Base-by-base conservation (phyloP, 148 eudicot species). In the Fagopyrum tataricum region DNA sequence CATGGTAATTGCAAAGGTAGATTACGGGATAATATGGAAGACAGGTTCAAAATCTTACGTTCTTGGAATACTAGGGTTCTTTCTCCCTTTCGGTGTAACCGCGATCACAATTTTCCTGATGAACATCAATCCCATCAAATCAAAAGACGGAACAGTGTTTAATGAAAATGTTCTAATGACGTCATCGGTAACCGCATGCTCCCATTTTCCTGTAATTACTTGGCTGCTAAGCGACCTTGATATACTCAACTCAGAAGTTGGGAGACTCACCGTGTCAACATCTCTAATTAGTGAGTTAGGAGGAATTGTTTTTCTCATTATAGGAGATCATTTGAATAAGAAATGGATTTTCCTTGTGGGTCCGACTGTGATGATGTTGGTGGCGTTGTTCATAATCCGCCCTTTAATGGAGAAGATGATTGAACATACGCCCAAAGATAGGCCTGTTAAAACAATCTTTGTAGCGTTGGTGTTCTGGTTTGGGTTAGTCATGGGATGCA, bases 241-340 rank as follows among this genome's bases (percentile, higher is more conserved):
- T 55, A 72, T 81, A 15, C 71, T 75, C 48, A 77, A 84, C 73
- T 79, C 87, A 17, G 87, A 84, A 74, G 73, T 84, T 1, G 84
- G 87, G 0, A 70, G 81, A 15, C 49, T 81, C 42, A 75, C 87
- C 18, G 12, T 76, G 7, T 73, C 80, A 5, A 7, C 79, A 21
- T 42, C 76, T 7, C 31, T 81, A 3, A 44, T 40, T 17, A 31
- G 67, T 3, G 82, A 81, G 42, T 1, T 79, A 3, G 12, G 48
- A 3, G 47, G 55, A 71, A 4, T 73, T 23, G 6, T 67, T 44
- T 47, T 79, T 6, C 21, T n/a, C 24, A 20, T 31, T 1, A 3
- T 3, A 2, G 37, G 37, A 3, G 2, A 31, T 31, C 37, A 31
- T 31, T 1, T 31, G 37, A 3, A 31, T 31, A 31, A 0, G 18